Evolutionary conservation across 768 basidiomycete genomes (phyloP), one percentile per base, ranked within the genome.

Genomic region (Cyclocybe cylindracea): DNA sequence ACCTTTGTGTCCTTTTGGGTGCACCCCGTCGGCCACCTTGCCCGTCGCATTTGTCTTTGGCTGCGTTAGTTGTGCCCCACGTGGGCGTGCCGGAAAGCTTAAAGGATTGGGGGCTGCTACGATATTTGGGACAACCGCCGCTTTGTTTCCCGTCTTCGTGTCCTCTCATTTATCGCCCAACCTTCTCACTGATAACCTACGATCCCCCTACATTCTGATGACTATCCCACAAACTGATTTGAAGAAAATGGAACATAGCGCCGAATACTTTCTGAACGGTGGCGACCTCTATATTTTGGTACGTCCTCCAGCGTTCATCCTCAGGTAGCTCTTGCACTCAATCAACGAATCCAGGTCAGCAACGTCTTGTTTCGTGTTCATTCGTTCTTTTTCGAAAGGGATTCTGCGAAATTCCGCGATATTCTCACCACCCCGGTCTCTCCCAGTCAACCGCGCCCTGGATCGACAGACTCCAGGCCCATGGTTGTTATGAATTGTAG

Each of bases 241-340:
- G 6, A 42, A 51, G 40, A 24, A 31, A 0, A n/a, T 49, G 33
- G 35, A 48, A 10, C 54, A 48, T 0, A 73, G 81, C 37, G 54
- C 62, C 0, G 62, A 76, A 0, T 84, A 79, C 43, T 82, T 74
- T 39, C 46, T 85, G 0, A 59, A 62, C 0, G 79, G 77, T 0
- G 84, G 79, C 0, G 82, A 82, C 44, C 54, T 83, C 0, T 72
- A 75, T 6, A 64, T 84, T 18, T 36, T 76, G 4, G 82, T 83
- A 55, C 2, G 74, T 59, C 7, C 11, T 31, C 5, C 8, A 14
- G 16, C 10, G 11, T 51, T 6, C 29, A 13, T 18, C 9, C 24
- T 4, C 10, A 40, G 10, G n/a, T n/a, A 45, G 24, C 63, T 51
- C 11, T 43, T 40, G 37, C 10, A 34, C 18, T 14, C 16, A 16